Evolutionary conservation across 805 yeast genomes (phyloP).

Genomic region (Metschnikowia anglica): DNA sequence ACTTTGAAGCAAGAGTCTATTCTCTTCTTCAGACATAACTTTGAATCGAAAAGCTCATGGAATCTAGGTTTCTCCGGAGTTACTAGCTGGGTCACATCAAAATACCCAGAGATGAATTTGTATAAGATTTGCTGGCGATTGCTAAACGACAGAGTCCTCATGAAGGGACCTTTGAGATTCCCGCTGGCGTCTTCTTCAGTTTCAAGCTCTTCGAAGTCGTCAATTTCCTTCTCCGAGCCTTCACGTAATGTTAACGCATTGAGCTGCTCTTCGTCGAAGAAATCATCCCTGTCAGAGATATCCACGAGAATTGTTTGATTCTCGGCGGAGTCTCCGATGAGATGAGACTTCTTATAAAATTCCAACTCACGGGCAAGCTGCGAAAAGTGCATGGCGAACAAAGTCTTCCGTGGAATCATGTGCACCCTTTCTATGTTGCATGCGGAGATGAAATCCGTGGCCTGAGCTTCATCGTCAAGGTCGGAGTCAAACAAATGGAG

Average conservation of each 20-base stretch:
- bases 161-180: background rate
- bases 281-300: slow-evolving; percentile 35
- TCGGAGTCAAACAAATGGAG: slow-evolving; percentile 31
- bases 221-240: too few species aligned
- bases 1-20: slow-evolving; percentile 56
- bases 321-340: slow-evolving; percentile 53
- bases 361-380: slow-evolving; percentile 68
- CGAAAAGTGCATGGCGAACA: slow-evolving; percentile 48
- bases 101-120: slow-evolving; percentile 55
- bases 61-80: slow-evolving; percentile 10
- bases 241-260: too few species aligned
- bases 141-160: slow-evolving; percentile 26
- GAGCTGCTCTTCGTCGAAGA: slow-evolving; percentile 23
- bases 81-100: slow-evolving; percentile 29
- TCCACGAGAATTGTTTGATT: slow-evolving; percentile 65
- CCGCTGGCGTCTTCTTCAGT: background rate
- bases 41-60: slow-evolving; percentile 46
- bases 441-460: slow-evolving; percentile 22
- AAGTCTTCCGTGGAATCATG: slow-evolving; percentile 36
- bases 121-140: slow-evolving; percentile 48
- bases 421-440: slow-evolving; percentile 25
- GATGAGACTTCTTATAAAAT: slow-evolving; percentile 52
- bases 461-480: slow-evolving; percentile 4
- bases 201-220: background rate
- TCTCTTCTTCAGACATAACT: slow-evolving; percentile 55